These are phyloP conservation scores for Suhomyces sp. DNA, from an alignment of 805 yeast genomes.

Conservation along the genomic window DNA sequence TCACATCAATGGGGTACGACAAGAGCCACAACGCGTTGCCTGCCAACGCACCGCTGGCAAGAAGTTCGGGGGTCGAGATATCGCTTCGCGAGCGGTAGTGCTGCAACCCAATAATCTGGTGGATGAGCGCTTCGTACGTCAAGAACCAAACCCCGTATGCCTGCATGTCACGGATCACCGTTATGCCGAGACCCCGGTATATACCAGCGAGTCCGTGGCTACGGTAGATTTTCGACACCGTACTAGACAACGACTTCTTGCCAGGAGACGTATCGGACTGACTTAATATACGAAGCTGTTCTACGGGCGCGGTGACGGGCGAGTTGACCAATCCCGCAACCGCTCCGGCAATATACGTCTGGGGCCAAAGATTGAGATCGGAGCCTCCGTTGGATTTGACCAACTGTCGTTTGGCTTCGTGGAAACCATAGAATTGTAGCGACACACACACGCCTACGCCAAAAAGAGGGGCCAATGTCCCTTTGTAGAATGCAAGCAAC, in stretches of 20 bases:
- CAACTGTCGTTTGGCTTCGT: slow-evolving; percentile 62
- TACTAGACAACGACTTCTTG: slow-evolving; percentile 24
- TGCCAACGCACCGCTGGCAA: slow-evolving; percentile 59
- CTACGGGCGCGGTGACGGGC: slow-evolving; percentile 62
- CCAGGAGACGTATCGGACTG: slow-evolving; percentile 43
- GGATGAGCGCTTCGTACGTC: slow-evolving; percentile 57
- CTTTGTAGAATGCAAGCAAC: slow-evolving; percentile 42
- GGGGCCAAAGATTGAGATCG: slow-evolving; percentile 49
- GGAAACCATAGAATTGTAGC: slow-evolving; percentile 67
- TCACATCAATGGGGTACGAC: slow-evolving; percentile 51
- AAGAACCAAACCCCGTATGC: slow-evolving; percentile 76
- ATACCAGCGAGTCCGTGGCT: slow-evolving; percentile 49
- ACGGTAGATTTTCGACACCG: slow-evolving; percentile 41
- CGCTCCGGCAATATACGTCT: slow-evolving; percentile 62
- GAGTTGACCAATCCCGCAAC: slow-evolving; percentile 65
- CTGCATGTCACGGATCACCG: slow-evolving; percentile 59
- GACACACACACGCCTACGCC: slow-evolving; percentile 65
- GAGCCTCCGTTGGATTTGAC: slow-evolving; percentile 23
- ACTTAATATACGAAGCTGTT: slow-evolving; percentile 59
- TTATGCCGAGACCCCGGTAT: slow-evolving; percentile 54
- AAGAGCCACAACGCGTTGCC: slow-evolving; percentile 67
- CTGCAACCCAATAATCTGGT: slow-evolving; percentile 29
- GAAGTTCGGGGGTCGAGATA: slow-evolving; percentile 53
- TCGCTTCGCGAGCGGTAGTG: slow-evolving; percentile 43
- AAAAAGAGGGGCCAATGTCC: slow-evolving; percentile 42